phyloP scores from a whole-genome alignment of 768 basidiomycete species.

The Termitomyces bulborhizus region DNA sequence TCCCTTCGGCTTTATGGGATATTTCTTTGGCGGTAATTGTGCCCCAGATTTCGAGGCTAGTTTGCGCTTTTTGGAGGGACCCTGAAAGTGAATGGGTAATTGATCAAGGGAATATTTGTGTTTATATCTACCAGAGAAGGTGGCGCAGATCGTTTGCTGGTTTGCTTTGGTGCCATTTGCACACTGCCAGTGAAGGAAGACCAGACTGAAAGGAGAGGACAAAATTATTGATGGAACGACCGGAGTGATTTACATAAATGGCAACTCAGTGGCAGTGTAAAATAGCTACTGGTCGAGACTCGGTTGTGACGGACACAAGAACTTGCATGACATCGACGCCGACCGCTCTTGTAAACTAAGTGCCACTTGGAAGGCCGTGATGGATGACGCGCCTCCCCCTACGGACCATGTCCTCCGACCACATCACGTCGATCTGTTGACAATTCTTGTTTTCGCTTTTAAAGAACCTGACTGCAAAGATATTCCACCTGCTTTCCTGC shows the following conservation, averaged over 20 bases:
- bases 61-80: slow-evolving; percentile 59
- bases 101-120: not conserved
- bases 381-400: slow-evolving; percentile 51
- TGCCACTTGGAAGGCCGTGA: slow-evolving; percentile 11
- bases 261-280: slow-evolving; percentile 1
- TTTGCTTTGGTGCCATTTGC: slow-evolving; percentile 17
- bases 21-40: slow-evolving; percentile 17
- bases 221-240: not conserved
- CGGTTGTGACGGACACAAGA: not conserved
- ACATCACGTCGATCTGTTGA: slow-evolving; percentile 69
- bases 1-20: slow-evolving; percentile 25
- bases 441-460: slow-evolving; percentile 55
- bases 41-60: slow-evolving; percentile 24
- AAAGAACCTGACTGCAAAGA: slow-evolving; percentile 49
- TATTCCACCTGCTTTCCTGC: slow-evolving; percentile 50
- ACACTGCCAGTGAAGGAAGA: not conserved
- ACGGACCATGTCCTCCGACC: slow-evolving; percentile 65
- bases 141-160: slow-evolving; percentile 28
- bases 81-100: slow-evolving; percentile 17
- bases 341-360: not conserved
- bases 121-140: slow-evolving; percentile 18
- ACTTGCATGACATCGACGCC: not conserved
- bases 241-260: not conserved
- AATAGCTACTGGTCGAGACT: too few relatives aligned
- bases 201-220: not conserved